These are phyloP conservation scores for Candida pseudoviswanathii DNA, from an alignment of 1,139 yeast genomes.

Conservation along the genomic window DNA sequence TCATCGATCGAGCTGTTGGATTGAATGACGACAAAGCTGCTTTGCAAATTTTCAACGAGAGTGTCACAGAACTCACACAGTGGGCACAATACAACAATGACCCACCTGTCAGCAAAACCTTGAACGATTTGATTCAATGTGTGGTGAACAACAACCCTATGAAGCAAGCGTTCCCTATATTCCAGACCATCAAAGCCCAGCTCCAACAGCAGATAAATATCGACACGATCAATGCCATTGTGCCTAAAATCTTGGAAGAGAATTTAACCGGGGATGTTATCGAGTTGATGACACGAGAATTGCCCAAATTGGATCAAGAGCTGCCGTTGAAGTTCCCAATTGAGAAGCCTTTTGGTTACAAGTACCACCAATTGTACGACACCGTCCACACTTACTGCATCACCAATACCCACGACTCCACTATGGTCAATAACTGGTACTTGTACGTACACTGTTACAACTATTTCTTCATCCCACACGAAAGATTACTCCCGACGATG, in stretches of 20 bases:
- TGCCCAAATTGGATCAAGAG: constrained; percentile 49
- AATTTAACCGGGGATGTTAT: constrained; percentile 60
- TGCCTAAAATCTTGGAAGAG: constrained; percentile 47
- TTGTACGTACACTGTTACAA: constrained; percentile 62
- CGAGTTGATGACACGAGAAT: constrained; percentile 60
- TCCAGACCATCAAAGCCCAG: constrained; percentile 42
- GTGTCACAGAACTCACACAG: constrained; percentile 25
- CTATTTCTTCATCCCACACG: constrained; percentile 61
- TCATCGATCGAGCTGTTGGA: constrained; percentile 21
- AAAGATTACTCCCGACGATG: constrained; percentile 62
- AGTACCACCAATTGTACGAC: constrained; percentile 37
- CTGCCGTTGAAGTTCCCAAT: constrained; percentile 26
- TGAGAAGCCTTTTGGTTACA: constrained; percentile 26
- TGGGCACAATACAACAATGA: constrained; percentile 34
- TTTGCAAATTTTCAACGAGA: constrained; percentile 33
- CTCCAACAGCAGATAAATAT: constrained; percentile 31
- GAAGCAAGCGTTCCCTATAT: constrained; percentile 32
- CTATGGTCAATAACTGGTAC: constrained; percentile 60
- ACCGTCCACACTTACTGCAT: constrained; percentile 50
- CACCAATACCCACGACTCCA: constrained; percentile 39
- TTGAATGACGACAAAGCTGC: constrained; percentile 26
- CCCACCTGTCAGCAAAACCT: constrained; percentile 31
- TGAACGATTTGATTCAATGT: constrained; percentile 35
- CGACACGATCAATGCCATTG: constrained; percentile 50
- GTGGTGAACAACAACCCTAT: constrained; percentile 23